A percentile compares a stretch with the other conserved stretches of the same genome.
These are phyloP conservation scores for Metschnikowia noctiluminum DNA, from an alignment of 805 yeast genomes.

Conservation along the genomic window DNA sequence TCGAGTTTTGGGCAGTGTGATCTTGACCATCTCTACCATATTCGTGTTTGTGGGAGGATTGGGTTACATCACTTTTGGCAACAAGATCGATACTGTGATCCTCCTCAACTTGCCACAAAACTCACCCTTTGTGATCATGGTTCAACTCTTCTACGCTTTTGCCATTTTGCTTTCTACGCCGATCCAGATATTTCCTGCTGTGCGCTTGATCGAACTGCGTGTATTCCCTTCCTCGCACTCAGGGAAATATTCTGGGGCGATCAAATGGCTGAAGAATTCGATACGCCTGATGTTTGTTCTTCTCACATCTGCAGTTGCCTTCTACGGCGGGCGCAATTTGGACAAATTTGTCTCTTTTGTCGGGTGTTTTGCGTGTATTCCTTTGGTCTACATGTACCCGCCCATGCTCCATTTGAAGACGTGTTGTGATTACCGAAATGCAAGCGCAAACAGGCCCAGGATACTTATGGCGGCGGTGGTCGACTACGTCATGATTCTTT, in stretches of 20 bases:
- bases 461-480: slow-evolving; percentile 36
- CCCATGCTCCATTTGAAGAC: slow-evolving; percentile 68
- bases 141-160: slow-evolving; percentile 68
- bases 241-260: slow-evolving; percentile 51
- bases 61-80: slow-evolving; percentile 71
- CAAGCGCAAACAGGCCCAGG: slow-evolving; percentile 24
- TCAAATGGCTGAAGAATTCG: slow-evolving; percentile 67
- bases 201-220: slow-evolving; percentile 64
- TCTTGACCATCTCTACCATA: slow-evolving; percentile 56
- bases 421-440: slow-evolving; percentile 33
- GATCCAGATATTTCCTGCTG: slow-evolving; percentile 76
- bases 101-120: slow-evolving; percentile 69
- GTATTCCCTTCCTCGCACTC: slow-evolving; percentile 44
- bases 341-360: slow-evolving; percentile 76
- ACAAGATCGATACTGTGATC: slow-evolving; percentile 61
- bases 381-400: slow-evolving; percentile 82
- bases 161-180: slow-evolving; percentile 80
- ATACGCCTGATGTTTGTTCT: slow-evolving; percentile 54
- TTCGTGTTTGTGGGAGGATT: slow-evolving; percentile 63
- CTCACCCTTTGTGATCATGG: slow-evolving; percentile 55
- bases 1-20: slow-evolving; percentile 56
- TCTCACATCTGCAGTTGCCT: slow-evolving; percentile 55
- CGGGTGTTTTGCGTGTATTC: slow-evolving; percentile 83
- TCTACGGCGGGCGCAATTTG: slow-evolving; percentile 63
- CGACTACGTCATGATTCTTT: slow-evolving; percentile 47